Evolutionary conservation across 169 alveolate species (phyloP).

Genomic region (Besnoitia besnoiti): DNA sequence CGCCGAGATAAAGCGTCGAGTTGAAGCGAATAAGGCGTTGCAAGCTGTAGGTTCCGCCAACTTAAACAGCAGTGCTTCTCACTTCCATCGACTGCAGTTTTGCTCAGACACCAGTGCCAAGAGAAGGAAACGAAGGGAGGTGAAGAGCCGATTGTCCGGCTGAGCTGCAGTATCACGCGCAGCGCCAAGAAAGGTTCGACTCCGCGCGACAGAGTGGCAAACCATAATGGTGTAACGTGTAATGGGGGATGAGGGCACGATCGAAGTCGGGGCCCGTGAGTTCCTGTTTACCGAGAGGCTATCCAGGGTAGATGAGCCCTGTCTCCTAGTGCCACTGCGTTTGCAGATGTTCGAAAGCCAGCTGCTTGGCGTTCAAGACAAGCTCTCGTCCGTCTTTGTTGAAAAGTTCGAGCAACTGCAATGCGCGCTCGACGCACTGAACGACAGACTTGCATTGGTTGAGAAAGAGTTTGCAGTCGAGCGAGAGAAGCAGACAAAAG

Average conservation of each 20-base stretch:
- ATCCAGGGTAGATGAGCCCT: no score
- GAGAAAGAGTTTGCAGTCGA: constrained; percentile 68
- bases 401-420: constrained; percentile 63
- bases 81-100: no score
- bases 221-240: no score
- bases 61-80: no score
- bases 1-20: constrained; percentile 69
- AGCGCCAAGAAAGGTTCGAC: no score
- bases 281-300: no score
- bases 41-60: constrained; percentile 62
- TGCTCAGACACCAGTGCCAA: background rate
- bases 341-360: constrained; percentile 68
- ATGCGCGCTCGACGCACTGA: constrained; percentile 55
- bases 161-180: no score
- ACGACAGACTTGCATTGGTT: constrained; percentile 57
- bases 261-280: no score
- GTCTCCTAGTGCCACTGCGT: background rate
- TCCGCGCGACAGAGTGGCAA: no score
- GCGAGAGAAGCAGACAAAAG: constrained; percentile 49
- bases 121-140: no score
- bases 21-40: constrained; percentile 69
- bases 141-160: no score
- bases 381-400: constrained; percentile 54
- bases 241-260: no score
- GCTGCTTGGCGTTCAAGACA: constrained; percentile 65